phyloP scores from a whole-genome alignment of 2,329 filamentous ascomycete species.

The Hyphodiscus sp. region DNA sequence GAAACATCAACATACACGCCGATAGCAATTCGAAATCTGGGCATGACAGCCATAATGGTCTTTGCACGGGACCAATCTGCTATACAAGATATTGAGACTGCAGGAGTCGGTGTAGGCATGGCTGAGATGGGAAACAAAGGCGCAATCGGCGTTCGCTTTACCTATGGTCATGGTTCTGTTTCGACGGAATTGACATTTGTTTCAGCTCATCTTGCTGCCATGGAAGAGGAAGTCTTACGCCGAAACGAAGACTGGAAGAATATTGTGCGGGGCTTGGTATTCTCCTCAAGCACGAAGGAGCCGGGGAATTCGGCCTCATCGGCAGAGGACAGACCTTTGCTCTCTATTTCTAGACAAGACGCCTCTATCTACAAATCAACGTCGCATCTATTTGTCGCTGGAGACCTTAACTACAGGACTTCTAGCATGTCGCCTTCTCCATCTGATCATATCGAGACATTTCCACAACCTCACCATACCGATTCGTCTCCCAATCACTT shows the following conservation, averaged over 20 bases:
- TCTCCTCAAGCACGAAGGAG: constrained; percentile 42
- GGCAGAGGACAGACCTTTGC: constrained; percentile 37
- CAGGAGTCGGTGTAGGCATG: constrained; percentile 76
- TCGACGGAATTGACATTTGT: constrained; percentile 74
- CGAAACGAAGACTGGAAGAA: constrained; percentile 85
- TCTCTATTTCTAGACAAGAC: constrained; percentile 34
- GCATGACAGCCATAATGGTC: constrained; percentile 85
- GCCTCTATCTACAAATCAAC: constrained; percentile 67
- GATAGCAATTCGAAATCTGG: constrained; percentile 66
- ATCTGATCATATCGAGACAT: constrained; percentile 44
- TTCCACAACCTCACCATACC: constrained; percentile 54
- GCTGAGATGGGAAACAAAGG: constrained; percentile 95
- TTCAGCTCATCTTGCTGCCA: constrained; percentile 79
- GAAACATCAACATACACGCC: constrained; percentile 55
- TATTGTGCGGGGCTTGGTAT: constrained; percentile 75
- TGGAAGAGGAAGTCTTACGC: constrained; percentile 69
- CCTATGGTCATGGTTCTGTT: constrained; percentile 39
- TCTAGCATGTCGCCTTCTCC: constrained; percentile 56
- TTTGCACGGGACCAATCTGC: constrained; percentile 62
- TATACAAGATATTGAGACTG: constrained; percentile 64
- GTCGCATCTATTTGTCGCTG: constrained; percentile 77
- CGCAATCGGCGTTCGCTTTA: constrained; percentile 71
- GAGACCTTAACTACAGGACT: constrained; percentile 94
- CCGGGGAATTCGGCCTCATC: constrained; percentile 4
- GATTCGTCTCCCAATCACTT: constrained; percentile 54